A percentile compares a stretch with the other conserved stretches of the same genome.
These are phyloP conservation scores for Echeveria elegans DNA, from an alignment of 164 flowering plant species.

Conservation along the genomic window DNA sequence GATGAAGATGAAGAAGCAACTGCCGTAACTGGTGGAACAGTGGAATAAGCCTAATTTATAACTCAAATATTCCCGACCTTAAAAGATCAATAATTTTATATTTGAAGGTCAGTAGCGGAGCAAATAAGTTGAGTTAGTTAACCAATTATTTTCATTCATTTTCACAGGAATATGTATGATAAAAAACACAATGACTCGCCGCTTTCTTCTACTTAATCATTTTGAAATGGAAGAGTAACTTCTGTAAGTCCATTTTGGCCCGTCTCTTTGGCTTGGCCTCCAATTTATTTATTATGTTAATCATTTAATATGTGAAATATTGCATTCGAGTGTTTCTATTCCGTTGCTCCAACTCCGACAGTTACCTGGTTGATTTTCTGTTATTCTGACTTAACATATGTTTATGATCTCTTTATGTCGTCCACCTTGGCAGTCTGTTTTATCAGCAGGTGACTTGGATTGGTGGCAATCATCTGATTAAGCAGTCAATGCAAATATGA, in stretches of 20 bases:
- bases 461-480: no score
- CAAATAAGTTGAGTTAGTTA: not conserved
- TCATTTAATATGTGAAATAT: not conserved
- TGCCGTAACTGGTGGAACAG: slow-evolving; percentile 1
- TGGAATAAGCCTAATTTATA: not conserved
- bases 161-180: not conserved
- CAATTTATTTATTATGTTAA: not conserved
- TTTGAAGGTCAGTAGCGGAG: not conserved
- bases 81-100: not conserved
- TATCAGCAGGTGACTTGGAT: not conserved
- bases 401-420: not conserved
- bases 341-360: not conserved
- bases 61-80: not conserved
- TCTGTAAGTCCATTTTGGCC: not conserved
- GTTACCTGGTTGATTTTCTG: not conserved
- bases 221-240: not conserved
- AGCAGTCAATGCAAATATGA: no score
- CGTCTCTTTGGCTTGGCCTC: not conserved
- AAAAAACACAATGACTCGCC: not conserved
- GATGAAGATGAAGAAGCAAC: slow-evolving; percentile 6
- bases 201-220: not conserved
- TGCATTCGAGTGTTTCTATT: not conserved
- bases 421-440: not conserved
- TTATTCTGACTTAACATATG: not conserved
- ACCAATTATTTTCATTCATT: not conserved